phyloP scores from a whole-genome alignment of 2,329 filamentous ascomycete genomes.

The Bipolaris gigantea region DNA sequence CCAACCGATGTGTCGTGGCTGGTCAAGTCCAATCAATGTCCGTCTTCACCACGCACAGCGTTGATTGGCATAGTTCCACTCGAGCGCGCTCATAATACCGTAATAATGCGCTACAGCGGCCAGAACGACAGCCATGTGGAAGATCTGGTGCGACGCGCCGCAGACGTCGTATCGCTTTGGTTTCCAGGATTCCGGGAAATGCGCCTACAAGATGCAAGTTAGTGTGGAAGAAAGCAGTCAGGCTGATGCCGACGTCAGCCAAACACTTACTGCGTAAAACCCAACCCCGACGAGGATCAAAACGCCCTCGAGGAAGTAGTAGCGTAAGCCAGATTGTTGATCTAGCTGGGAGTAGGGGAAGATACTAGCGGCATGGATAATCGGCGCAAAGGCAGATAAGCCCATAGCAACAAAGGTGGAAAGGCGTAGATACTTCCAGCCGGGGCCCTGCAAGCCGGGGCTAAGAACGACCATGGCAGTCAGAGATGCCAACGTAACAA shows the following conservation, averaged over 20 bases:
- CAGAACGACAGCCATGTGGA: slow-evolving; percentile 82
- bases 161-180: slow-evolving; percentile 85
- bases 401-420: slow-evolving; percentile 87
- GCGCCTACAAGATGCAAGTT: slow-evolving; percentile 58
- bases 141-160: slow-evolving; percentile 87
- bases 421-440: slow-evolving; percentile 80
- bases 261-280: slow-evolving; percentile 78
- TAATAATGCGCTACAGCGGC: slow-evolving; percentile 57
- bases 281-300: slow-evolving; percentile 69
- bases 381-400: slow-evolving; percentile 78
- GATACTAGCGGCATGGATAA: slow-evolving; percentile 68
- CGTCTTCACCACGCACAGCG: slow-evolving; percentile 3
- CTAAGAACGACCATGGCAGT: slow-evolving; percentile 78
- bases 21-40: neutral
- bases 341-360: slow-evolving; percentile 62
- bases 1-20: neutral
- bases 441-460: slow-evolving; percentile 78
- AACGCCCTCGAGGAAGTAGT: slow-evolving; percentile 1
- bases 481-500: slow-evolving; percentile 55
- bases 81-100: slow-evolving; percentile 5
- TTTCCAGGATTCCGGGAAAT: slow-evolving; percentile 71
- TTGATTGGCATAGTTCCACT: slow-evolving; percentile 9
- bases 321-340: slow-evolving; percentile 63
- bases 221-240: slow-evolving; percentile 40
- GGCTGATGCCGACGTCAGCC: slow-evolving; percentile 48